A percentile compares a stretch with the other conserved stretches of the same genome.
These are phyloP conservation scores for Nicotiana undulata DNA, from an alignment of 257 asterid species.

Conservation along the genomic window DNA sequence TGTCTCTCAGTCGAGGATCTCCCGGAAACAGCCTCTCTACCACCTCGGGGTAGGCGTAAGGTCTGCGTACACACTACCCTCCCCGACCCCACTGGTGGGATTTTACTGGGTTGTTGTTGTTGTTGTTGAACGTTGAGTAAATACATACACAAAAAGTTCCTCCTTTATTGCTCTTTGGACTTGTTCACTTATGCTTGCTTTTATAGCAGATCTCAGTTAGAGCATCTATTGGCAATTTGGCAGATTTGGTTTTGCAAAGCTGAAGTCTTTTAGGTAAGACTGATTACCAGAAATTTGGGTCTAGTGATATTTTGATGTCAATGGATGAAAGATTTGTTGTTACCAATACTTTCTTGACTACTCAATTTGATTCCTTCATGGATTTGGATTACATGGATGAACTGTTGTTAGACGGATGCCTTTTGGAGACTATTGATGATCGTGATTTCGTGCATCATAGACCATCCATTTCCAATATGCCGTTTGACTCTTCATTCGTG, in stretches of 20 bases:
- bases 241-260: conserved; percentile 18
- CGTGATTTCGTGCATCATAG: conserved; percentile 44
- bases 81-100: too few relatives aligned
- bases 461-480: conserved; percentile 36
- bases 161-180: conserved; percentile 14
- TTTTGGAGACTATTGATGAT: conserved; percentile 67
- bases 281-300: conserved; percentile 5
- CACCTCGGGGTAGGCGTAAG: too few relatives aligned
- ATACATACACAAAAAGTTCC: conserved; percentile 4
- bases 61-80: too few relatives aligned
- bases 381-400: conserved; percentile 88
- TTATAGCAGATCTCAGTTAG: background rate
- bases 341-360: conserved; percentile 24
- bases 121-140: too few relatives aligned
- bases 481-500: conserved; percentile 51
- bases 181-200: background rate
- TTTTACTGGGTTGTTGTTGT: too few relatives aligned
- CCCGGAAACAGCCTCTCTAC: too few relatives aligned
- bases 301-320: conserved; percentile 12
- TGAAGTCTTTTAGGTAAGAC: background rate
- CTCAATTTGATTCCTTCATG: conserved; percentile 46
- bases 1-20: too few relatives aligned
- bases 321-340: conserved; percentile 64
- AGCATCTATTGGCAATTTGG: background rate
- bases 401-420: conserved; percentile 66